A percentile compares a stretch with the other conserved stretches of the same genome.
Evolutionary conservation across 345 rosid genomes (phyloP).

Genomic region (Garcia nutans): DNA sequence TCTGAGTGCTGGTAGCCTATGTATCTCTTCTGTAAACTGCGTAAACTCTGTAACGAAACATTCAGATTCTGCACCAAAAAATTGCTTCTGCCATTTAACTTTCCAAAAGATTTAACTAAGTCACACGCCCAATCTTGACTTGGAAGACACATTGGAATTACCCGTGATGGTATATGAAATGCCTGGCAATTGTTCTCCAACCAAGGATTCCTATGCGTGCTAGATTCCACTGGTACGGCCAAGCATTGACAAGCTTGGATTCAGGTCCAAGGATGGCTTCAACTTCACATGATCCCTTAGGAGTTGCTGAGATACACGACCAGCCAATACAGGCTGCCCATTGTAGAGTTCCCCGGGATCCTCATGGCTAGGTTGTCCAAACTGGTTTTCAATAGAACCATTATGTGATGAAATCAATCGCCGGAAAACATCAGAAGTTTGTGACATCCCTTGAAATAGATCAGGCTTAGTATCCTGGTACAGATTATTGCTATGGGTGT

Average conservation of each 20-base stretch:
- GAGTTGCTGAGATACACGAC: slow-evolving; percentile 66
- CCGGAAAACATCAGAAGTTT: slow-evolving; percentile 51
- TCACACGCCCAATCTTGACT: background rate
- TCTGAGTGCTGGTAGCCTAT: background rate
- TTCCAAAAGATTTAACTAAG: slow-evolving; percentile 4
- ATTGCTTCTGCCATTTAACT: background rate
- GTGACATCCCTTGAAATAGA: slow-evolving; percentile 45
- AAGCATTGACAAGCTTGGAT: slow-evolving; percentile 41
- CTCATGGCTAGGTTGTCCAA: slow-evolving; percentile 27
- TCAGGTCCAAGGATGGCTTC: slow-evolving; percentile 52
- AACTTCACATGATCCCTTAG: slow-evolving; percentile 56
- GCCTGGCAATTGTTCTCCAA: slow-evolving; percentile 20
- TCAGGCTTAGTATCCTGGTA: slow-evolving; percentile 57
- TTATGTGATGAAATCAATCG: slow-evolving; percentile 45
- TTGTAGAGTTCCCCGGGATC: slow-evolving; percentile 37
- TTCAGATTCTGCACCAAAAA: background rate
- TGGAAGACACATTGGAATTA: background rate
- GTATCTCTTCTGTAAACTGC: background rate
- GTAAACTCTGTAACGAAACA: background rate
- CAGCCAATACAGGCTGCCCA: slow-evolving; percentile 51
- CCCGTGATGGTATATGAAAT: background rate
- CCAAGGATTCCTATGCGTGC: background rate
- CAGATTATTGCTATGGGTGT: slow-evolving; percentile 25
- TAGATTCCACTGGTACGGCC: slow-evolving; percentile 40
- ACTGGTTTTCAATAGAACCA: slow-evolving; percentile 41